Percentiles rank a stretch among this genome's conserved stretches.
phyloP scores from a whole-genome alignment of 2,329 filamentous ascomycete genomes.

The Thyridium curvatum region DNA sequence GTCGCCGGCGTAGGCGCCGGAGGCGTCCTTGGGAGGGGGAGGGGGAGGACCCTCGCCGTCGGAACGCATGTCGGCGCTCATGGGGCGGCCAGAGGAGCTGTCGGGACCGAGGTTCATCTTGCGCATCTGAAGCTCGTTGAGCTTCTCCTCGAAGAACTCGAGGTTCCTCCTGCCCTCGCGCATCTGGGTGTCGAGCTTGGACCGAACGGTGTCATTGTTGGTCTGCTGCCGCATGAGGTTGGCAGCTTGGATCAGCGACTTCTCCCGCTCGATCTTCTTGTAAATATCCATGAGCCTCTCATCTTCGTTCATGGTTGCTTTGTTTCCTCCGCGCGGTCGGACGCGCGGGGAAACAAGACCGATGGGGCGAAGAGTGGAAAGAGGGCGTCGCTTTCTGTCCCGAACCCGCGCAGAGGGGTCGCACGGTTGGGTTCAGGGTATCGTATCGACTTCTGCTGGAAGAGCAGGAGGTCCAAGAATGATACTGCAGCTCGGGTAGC shows the following conservation, averaged over 20 bases:
- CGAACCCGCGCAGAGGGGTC: too few species aligned
- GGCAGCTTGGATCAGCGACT: constrained; percentile 87
- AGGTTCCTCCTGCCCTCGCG: constrained; percentile 90
- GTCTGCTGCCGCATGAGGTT: constrained; percentile 94
- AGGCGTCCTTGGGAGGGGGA: constrained; percentile 69
- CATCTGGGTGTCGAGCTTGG: constrained; percentile 87
- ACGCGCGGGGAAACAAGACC: constrained; percentile 3
- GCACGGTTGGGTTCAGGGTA: too few species aligned
- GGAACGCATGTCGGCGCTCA: constrained; percentile 37
- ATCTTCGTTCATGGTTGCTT: constrained; percentile 54
- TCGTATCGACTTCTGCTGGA: too few species aligned
- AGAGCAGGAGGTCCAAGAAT: too few species aligned
- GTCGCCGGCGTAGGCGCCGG: constrained; percentile 35
- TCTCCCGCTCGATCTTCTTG: constrained; percentile 97
- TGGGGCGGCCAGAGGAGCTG: constrained; percentile 30
- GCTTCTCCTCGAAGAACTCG: constrained; percentile 89
- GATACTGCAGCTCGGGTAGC: too few species aligned
- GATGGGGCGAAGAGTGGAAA: too few species aligned
- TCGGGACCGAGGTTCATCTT: constrained; percentile 63
- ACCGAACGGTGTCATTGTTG: constrained; percentile 85
- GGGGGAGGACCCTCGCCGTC: constrained; percentile 45
- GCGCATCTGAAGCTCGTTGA: constrained; percentile 82
- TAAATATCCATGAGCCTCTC: constrained; percentile 72
- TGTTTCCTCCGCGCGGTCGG: constrained; percentile 4
- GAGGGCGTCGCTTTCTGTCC: too few species aligned